Evolutionary conservation across 306 rosid species (phyloP).

Genomic region (Styphnolobium japonicum): DNA sequence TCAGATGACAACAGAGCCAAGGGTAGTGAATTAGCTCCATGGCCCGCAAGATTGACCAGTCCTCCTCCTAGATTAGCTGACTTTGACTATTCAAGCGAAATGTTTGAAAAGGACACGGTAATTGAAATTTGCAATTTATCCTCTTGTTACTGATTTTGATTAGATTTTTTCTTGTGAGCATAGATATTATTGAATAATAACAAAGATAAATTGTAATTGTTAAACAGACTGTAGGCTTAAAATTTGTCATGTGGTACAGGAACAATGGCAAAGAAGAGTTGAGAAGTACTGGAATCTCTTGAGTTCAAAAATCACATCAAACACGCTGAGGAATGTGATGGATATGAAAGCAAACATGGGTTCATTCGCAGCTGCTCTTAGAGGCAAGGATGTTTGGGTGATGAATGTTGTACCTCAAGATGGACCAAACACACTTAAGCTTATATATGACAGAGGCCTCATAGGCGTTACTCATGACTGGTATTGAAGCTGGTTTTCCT

Average conservation of each 20-base stretch:
- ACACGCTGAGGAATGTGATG: slow-evolving; percentile 78
- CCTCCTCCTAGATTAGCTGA: slow-evolving; percentile 95
- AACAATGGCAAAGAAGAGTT: slow-evolving; percentile 76
- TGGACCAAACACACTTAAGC: slow-evolving; percentile 85
- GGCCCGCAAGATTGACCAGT: slow-evolving; percentile 81
- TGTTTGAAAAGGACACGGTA: slow-evolving; percentile 87
- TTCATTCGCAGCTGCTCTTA: slow-evolving; percentile 83
- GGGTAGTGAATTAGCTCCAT: slow-evolving; percentile 92
- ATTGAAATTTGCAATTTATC: slow-evolving; percentile 13
- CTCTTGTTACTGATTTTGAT: slow-evolving; percentile 1
- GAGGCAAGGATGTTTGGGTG: slow-evolving; percentile 85
- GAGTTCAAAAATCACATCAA: slow-evolving; percentile 57
- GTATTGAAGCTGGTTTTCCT: slow-evolving; percentile 38
- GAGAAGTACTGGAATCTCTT: slow-evolving; percentile 77
- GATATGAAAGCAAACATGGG: slow-evolving; percentile 96
- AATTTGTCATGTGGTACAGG: slow-evolving; percentile 46
- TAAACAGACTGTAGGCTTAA: neutral
- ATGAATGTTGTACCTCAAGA: slow-evolving; percentile 86
- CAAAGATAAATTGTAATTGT: slow-evolving; percentile 1
- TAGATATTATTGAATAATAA: neutral
- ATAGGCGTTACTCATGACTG: slow-evolving; percentile 74
- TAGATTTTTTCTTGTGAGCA: neutral
- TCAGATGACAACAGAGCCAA: slow-evolving; percentile 68
- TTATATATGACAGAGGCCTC: slow-evolving; percentile 85
- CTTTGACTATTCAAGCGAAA: slow-evolving; percentile 73